Conservation (phyloP, 352 stramenopile species). For the Phytopythium sindhum region DNA sequence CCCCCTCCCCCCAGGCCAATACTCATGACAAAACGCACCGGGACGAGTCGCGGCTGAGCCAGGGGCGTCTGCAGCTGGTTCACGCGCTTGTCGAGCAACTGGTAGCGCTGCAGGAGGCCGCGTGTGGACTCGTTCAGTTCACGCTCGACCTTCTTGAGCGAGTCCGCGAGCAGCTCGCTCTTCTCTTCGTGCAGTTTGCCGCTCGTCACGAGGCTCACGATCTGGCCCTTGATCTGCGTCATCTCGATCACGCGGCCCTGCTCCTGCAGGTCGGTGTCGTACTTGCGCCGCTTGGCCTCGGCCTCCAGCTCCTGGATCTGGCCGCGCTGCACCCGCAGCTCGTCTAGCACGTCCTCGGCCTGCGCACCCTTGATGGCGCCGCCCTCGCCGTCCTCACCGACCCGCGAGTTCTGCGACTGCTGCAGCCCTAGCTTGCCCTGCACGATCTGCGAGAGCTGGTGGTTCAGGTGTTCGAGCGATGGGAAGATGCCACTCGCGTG, state of each 20-base stretch:
- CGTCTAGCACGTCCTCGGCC: conserved; percentile 60
- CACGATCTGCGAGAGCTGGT: conserved; percentile 75
- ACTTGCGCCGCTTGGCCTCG: conserved; percentile 59
- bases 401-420: conserved; percentile 25
- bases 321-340: conserved; percentile 70
- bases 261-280: conserved; percentile 79
- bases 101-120: conserved; percentile 48
- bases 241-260: conserved; percentile 69
- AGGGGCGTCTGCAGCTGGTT: conserved; percentile 53
- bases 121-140: conserved; percentile 60
- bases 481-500: conserved; percentile 83
- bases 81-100: conserved; percentile 57
- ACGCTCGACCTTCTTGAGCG: conserved; percentile 56
- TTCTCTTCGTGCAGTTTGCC: conserved; percentile 70
- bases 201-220: conserved; percentile 62
- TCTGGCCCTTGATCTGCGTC: conserved; percentile 70
- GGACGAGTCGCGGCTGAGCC: conserved; percentile 27
- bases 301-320: conserved; percentile 71
- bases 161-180: conserved; percentile 47
- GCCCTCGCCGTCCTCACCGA: conserved; percentile 3
- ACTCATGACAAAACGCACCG: conserved; percentile 26
- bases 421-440: conserved; percentile 47
- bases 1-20: no score
- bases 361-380: conserved; percentile 20
- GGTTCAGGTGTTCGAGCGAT: conserved; percentile 72